phyloP scores from a whole-genome alignment of 2,329 filamentous ascomycete species.

The Aureobasidium sp. region DNA sequence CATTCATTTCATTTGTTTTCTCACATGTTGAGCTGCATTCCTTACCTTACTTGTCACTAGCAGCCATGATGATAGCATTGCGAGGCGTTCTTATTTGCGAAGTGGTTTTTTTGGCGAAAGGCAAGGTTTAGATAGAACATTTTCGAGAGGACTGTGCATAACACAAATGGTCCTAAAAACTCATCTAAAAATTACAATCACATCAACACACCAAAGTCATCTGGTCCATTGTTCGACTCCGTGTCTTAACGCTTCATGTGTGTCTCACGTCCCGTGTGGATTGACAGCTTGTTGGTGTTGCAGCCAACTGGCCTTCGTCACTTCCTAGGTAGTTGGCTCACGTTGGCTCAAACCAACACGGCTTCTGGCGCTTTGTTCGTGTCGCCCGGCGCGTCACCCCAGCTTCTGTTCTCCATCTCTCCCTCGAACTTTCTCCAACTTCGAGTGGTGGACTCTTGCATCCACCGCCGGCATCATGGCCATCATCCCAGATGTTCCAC shows the following conservation, averaged over 20 bases:
- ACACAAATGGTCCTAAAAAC: neutral
- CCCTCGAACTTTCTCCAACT: neutral
- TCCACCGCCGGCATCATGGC: conserved; percentile 16
- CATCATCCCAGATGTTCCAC: conserved; percentile 16
- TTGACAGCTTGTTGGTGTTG: neutral
- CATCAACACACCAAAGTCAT: neutral
- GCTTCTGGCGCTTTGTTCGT: neutral
- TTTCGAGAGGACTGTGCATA: neutral
- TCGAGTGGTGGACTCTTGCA: neutral
- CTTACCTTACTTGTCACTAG: neutral
- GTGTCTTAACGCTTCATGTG: neutral
- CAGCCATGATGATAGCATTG: conserved; percentile 9
- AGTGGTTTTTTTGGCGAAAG: conserved; percentile 4
- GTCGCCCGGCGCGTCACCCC: neutral
- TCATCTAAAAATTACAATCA: neutral
- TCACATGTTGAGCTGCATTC: neutral
- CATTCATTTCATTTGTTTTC: conserved; percentile 5
- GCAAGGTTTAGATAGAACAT: conserved; percentile 4
- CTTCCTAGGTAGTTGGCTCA: neutral
- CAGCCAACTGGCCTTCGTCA: neutral
- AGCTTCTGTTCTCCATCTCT: no score
- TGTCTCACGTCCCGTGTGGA: neutral
- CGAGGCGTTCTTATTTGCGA: conserved; percentile 7
- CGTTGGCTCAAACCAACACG: no score
- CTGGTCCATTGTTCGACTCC: neutral